Percentiles rank a stretch among this genome's conserved stretches.
Evolutionary conservation across 306 rosid genomes (phyloP).

Genomic region (Cucurbita ficifolia): DNA sequence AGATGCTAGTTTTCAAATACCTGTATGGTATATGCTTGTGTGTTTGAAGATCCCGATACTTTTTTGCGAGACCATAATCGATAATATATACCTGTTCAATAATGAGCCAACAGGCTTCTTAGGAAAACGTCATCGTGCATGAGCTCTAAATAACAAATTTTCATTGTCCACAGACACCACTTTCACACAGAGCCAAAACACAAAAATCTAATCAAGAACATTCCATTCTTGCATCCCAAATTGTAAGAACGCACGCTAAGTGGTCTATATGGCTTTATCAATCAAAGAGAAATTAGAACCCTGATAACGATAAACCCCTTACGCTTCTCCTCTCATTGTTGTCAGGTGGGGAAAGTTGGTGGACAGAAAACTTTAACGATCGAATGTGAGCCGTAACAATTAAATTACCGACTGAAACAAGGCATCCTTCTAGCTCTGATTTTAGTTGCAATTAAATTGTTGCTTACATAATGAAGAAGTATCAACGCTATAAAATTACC

Average conservation of each 20-base stretch:
- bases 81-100: conserved; percentile 67
- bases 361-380: not conserved
- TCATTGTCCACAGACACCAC: not conserved
- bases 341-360: not conserved
- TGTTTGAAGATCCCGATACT: conserved; percentile 90
- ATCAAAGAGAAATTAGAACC: not conserved
- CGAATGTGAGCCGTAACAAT: not conserved
- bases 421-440: not conserved
- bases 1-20: conserved; percentile 25
- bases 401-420: not conserved
- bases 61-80: conserved; percentile 96
- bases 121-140: not conserved
- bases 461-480: not conserved
- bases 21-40: conserved; percentile 98
- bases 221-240: not conserved
- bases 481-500: not conserved
- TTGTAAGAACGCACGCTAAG: not conserved
- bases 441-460: not conserved
- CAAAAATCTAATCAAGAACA: not conserved
- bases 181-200: not conserved
- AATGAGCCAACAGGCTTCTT: conserved; percentile 8
- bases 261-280: not conserved
- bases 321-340: not conserved
- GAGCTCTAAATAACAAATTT: not conserved
- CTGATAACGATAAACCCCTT: not conserved